Conservation (phyloP, 1,139 yeast species). For the Waltiozyma sp. region DNA sequence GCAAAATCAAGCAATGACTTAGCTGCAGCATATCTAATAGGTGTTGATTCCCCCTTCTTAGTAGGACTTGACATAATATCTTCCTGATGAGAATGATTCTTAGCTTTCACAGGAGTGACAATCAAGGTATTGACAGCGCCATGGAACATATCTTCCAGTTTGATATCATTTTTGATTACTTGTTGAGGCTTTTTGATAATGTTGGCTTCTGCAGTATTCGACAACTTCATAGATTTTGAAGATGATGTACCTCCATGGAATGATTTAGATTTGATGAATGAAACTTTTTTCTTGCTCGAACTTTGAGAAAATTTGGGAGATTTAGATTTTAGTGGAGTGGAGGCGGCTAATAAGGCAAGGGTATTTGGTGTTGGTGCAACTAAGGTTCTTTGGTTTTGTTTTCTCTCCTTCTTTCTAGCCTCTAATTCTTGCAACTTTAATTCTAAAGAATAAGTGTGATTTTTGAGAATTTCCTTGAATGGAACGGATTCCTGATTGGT, state of each 20-base stretch:
- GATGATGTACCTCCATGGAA: background rate
- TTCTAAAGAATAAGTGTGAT: background rate
- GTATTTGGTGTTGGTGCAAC: background rate
- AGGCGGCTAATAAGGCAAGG: slow-evolving; percentile 21
- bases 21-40: slow-evolving; percentile 39
- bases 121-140: slow-evolving; percentile 3
- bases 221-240: background rate
- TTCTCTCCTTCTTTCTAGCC: background rate
- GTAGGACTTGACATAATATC: slow-evolving; percentile 27
- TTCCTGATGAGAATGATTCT: slow-evolving; percentile 9
- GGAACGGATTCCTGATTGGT: slow-evolving; percentile 36
- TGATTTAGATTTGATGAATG: slow-evolving; percentile 8
- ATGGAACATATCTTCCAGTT: slow-evolving; percentile 13
- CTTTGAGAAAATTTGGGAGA: slow-evolving; percentile 1
- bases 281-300: slow-evolving; percentile 7
- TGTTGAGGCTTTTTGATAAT: background rate
- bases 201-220: background rate
- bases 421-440: background rate
- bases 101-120: slow-evolving; percentile 14
- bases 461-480: slow-evolving; percentile 12
- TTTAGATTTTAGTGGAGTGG: slow-evolving; percentile 21
- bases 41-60: slow-evolving; percentile 24
- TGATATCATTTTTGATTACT: slow-evolving; percentile 3
- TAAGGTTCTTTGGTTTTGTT: background rate
- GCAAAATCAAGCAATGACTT: slow-evolving; percentile 30